Conservation (phyloP, 2,329 filamentous ascomycete species). For the Teratosphaeria viscida region DNA sequence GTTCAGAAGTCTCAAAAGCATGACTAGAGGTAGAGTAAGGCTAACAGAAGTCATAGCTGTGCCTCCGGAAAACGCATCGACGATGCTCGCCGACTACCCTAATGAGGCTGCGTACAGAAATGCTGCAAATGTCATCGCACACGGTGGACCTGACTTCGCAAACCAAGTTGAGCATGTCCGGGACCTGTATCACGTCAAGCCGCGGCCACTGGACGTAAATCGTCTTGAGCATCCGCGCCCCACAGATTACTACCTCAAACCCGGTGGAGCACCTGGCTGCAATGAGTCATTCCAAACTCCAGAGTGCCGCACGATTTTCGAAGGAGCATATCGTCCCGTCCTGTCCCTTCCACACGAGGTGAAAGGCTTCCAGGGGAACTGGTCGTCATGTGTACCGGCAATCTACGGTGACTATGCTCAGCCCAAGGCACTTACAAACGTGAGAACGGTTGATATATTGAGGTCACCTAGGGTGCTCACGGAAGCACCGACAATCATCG, state of each 20-base stretch:
- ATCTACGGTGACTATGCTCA: not conserved
- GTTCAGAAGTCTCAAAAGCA: too few species aligned
- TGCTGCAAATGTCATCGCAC: slow-evolving; percentile 1
- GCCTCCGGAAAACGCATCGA: not conserved
- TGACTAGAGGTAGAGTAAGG: too few species aligned
- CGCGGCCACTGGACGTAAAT: not conserved
- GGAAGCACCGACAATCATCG: not conserved
- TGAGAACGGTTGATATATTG: not conserved
- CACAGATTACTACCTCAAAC: not conserved
- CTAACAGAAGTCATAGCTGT: not conserved
- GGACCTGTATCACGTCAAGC: not conserved
- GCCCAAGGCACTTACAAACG: not conserved
- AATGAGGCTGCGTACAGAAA: not conserved
- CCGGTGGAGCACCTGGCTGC: not conserved
- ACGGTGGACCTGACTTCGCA: too few species aligned
- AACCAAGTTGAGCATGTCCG: not conserved
- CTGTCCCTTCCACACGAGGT: not conserved
- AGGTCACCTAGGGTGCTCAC: not conserved
- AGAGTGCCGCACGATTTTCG: slow-evolving; percentile 2
- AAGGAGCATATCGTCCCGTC: not conserved
- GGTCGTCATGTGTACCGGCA: not conserved
- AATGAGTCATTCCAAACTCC: not conserved
- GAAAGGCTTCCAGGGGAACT: not conserved
- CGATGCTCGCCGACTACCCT: not conserved
- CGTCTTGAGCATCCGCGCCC: not conserved